Conservation (phyloP, 2,329 filamentous ascomycete species). For the Tolypocladium cylindrosporum region DNA sequence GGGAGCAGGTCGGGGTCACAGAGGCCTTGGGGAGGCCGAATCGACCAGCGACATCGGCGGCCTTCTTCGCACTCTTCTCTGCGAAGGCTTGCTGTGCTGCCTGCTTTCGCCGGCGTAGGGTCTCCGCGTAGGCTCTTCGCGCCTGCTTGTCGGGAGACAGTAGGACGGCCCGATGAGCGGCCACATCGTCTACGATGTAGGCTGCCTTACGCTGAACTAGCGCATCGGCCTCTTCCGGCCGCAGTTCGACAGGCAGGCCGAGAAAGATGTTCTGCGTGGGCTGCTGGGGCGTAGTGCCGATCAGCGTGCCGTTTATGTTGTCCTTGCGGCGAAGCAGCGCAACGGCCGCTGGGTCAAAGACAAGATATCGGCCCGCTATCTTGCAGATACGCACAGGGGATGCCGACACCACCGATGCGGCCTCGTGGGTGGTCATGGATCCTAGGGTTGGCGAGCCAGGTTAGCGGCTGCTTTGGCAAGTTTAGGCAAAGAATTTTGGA, state of each 20-base stretch:
- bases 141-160: conserved; percentile 44
- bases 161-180: conserved; percentile 58
- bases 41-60: conserved; percentile 15
- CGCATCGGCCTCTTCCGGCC: conserved; percentile 78
- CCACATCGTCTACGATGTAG: conserved; percentile 70
- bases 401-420: neutral
- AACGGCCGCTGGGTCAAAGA: conserved; percentile 79
- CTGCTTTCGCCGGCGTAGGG: conserved; percentile 33
- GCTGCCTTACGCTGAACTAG: conserved; percentile 69
- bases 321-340: conserved; percentile 68
- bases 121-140: conserved; percentile 54
- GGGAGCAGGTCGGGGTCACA: neutral
- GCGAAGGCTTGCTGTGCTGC: conserved; percentile 28
- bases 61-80: conserved; percentile 27
- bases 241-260: conserved; percentile 77
- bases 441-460: neutral
- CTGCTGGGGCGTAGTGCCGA: conserved; percentile 81
- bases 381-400: conserved; percentile 65
- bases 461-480: neutral
- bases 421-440: neutral
- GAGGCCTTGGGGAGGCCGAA: conserved; percentile 5
- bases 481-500: neutral
- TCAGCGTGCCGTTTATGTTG: conserved; percentile 76
- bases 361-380: conserved; percentile 70
- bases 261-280: conserved; percentile 93